phyloP scores from a whole-genome alignment of 257 asterid species.

The Penstemon newberryi region DNA sequence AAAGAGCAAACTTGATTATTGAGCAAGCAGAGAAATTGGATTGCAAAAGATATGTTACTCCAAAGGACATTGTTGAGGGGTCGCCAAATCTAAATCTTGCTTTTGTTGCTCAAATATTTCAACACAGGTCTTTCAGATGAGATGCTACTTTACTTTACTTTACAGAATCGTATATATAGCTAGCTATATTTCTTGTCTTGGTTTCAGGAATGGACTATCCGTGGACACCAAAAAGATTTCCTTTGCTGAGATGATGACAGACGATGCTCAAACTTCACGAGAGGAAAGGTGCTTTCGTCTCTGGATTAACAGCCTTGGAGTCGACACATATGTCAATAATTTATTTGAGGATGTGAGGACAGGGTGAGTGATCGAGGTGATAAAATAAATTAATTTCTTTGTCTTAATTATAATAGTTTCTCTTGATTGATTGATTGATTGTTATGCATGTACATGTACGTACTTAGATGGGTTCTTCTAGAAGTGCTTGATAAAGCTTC shows the following conservation, averaged over 20 bases:
- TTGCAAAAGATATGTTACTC: conserved; percentile 79
- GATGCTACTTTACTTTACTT: background rate
- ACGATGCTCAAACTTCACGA: conserved; percentile 88
- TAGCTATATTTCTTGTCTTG: background rate
- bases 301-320: conserved; percentile 95
- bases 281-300: conserved; percentile 96
- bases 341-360: conserved; percentile 80
- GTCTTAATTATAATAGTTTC: conserved; percentile 9
- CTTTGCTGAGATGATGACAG: conserved; percentile 86
- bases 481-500: conserved; percentile 76
- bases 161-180: too few species aligned
- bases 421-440: conserved; percentile 20
- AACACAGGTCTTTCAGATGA: conserved; percentile 57
- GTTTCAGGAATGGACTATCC: conserved; percentile 77
- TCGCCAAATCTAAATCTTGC: conserved; percentile 86
- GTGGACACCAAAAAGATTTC: conserved; percentile 54
- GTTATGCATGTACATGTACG: conserved; percentile 24
- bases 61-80: conserved; percentile 91
- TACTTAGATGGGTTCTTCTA: conserved; percentile 63
- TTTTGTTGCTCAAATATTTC: conserved; percentile 97
- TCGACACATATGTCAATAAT: conserved; percentile 68
- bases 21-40: conserved; percentile 93
- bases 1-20: conserved; percentile 80
- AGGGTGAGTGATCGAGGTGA: conserved; percentile 47
- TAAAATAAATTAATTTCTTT: conserved; percentile 20